Base-by-base conservation (phyloP, 2,329 filamentous ascomycete species). In the Pseudogymnoascus sp. region DNA sequence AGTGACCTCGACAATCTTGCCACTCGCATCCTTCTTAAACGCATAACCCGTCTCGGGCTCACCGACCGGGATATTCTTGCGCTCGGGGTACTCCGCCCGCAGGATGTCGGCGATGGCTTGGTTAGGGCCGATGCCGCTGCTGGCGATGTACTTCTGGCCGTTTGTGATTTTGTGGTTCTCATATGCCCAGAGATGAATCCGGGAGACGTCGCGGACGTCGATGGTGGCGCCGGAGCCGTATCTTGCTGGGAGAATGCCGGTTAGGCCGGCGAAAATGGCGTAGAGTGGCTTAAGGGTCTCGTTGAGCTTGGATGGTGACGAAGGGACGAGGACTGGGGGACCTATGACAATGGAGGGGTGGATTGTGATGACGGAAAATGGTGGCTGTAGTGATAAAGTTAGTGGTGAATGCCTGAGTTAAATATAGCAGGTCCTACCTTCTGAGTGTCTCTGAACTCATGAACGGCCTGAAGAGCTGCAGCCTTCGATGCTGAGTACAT, bases 161-260 rank as follows among this genome's bases (percentile, higher is more conserved):
- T 78, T 68, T 0, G 74, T 70, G 42, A 72, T 65, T 0, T 70
- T 66, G 0, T 74, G 67, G 33, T 78, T 68, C 61, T 75, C 73
- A 18, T 73, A 72, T 0, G 70, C 69, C 67, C 73, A 78, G 1
- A 74, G 67, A 12, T 76, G 69, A 42, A 77, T 68, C 6, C 71
- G 69, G 1, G 76, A 76, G 0, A 80, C 77, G 62, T 80, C 77
- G 4, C 76, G 72, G 0, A 80, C 76, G 63, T 80, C 78, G 12
- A 80, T 75, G 45, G 67, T 71, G 7, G 69, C 69, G 2, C 65
- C 69, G 0, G 71, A 64, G 4, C 67, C 70, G 10, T 67, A 65
- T 2, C 65, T 65, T 0, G 71, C 65, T 1, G 71, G 64, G 2
- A 70, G 40, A 0, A 67, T 63, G 52, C 72, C 64, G 1, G 70